Evolutionary conservation across 2,329 filamentous ascomycete genomes (phyloP).

Genomic region (Zasmidium citrigriseum): DNA sequence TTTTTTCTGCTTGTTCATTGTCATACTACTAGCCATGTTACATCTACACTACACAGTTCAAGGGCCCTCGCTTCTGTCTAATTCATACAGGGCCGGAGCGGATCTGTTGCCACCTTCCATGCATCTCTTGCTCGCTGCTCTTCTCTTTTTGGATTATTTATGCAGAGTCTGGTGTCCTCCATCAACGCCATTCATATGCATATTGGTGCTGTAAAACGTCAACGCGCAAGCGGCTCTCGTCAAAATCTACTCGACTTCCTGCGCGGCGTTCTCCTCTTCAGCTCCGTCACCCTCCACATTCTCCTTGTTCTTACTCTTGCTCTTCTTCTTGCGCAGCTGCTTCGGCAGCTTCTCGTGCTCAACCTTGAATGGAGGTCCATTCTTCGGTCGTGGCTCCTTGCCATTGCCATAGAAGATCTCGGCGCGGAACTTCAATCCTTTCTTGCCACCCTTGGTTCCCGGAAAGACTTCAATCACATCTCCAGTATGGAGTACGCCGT

Average conservation of each 20-base stretch:
- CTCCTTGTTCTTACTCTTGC: not conserved
- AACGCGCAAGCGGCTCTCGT: not conserved
- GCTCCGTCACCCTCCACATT: not conserved
- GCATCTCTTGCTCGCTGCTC: not conserved
- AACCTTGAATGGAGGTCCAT: conserved; percentile 13
- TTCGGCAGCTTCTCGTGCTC: conserved; percentile 9
- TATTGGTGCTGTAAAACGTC: no score
- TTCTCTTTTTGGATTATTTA: not conserved
- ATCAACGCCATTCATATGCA: not conserved
- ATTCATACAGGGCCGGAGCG: not conserved
- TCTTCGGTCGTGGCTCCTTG: conserved; percentile 9
- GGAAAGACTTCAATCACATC: conserved; percentile 76
- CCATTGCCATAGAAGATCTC: conserved; percentile 17
- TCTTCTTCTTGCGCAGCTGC: conserved; percentile 4
- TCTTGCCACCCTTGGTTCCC: conserved; percentile 14
- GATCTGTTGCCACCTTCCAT: not conserved
- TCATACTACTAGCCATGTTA: no score
- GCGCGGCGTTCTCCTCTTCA: not conserved
- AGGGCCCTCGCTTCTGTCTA: not conserved
- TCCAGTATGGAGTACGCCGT: conserved; percentile 71
- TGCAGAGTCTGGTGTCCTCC: not conserved
- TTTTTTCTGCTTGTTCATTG: no score
- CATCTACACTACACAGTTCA: not conserved
- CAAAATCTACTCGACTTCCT: not conserved
- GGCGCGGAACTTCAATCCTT: conserved; percentile 11